These are phyloP conservation scores for Dendrocalamus sinicus DNA, from an alignment of 176 grass and related monocot genomes.

Conservation along the genomic window DNA sequence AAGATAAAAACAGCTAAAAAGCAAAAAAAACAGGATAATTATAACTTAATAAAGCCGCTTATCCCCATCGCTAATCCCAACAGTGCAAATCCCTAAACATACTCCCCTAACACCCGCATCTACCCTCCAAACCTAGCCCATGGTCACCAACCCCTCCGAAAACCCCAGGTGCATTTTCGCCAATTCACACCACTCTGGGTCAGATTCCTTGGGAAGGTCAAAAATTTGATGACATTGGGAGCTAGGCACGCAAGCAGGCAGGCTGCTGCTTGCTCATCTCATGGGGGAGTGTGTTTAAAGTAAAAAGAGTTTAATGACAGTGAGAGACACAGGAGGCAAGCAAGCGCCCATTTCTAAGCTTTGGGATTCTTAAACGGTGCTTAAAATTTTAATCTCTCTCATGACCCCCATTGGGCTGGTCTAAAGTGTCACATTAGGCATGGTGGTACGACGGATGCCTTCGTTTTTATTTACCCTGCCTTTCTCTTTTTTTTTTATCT, in stretches of 20 bases:
- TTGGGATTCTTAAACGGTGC: constrained; percentile 85
- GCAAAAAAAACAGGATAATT: too few relatives aligned
- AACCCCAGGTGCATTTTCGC: constrained; percentile 14
- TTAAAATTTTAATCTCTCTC: constrained; percentile 41
- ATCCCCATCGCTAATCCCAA: constrained; percentile 58
- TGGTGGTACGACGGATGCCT: constrained; percentile 46
- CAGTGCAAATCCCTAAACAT: constrained; percentile 51
- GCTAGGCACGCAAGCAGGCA: constrained; percentile 48
- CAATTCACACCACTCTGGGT: constrained; percentile 20
- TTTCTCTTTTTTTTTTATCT: constrained; percentile 18
- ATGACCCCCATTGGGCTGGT: constrained; percentile 25
- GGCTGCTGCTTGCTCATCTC: constrained; percentile 29
- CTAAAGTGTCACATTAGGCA: constrained; percentile 37
- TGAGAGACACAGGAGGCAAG: constrained; percentile 20
- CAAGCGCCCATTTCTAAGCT: constrained; percentile 63
- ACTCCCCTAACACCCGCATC: not conserved
- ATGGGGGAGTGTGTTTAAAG: constrained; percentile 84
- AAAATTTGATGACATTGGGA: constrained; percentile 73
- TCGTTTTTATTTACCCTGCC: constrained; percentile 39
- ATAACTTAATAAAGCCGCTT: constrained; percentile 28
- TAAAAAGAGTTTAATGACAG: constrained; percentile 61
- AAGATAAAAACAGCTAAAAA: too few relatives aligned
- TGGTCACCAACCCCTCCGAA: not conserved
- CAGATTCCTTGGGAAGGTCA: constrained; percentile 59
- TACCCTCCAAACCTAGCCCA: constrained; percentile 22